These are phyloP conservation scores for Suhomyces anneliseae DNA, from an alignment of 1,139 yeast species.

Conservation along the genomic window DNA sequence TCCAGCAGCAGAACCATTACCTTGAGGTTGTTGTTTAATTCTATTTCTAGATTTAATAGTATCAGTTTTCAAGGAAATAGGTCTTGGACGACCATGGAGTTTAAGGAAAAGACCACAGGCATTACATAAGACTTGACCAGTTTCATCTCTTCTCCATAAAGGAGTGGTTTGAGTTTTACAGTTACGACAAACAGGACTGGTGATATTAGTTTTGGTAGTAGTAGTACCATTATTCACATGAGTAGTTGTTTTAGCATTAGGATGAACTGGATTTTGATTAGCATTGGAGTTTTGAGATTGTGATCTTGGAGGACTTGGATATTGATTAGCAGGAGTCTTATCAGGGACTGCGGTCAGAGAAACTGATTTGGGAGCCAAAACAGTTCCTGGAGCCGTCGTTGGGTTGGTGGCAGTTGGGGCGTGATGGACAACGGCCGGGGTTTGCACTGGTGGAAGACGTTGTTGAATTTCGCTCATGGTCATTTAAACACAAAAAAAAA, in stretches of 20 bases:
- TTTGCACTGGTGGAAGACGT: conserved; percentile 24
- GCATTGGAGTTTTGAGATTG: conserved; percentile 3
- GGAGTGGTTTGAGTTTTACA: conserved; percentile 94
- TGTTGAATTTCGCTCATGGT: conserved; percentile 36
- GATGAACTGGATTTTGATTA: conserved; percentile 20
- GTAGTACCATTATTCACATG: conserved; percentile 46
- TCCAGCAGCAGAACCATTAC: conserved; percentile 8
- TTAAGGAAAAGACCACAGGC: conserved; percentile 93
- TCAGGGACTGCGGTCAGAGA: conserved; percentile 4
- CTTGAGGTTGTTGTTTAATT: conserved; percentile 48
- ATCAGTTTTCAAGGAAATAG: conserved; percentile 86
- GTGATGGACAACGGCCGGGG: conserved; percentile 6
- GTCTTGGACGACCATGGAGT: conserved; percentile 89
- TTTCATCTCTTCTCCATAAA: conserved; percentile 90
- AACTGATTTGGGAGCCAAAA: conserved; percentile 9
- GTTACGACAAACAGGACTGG: conserved; percentile 79
- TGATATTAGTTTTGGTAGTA: conserved; percentile 48
- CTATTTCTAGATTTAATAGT: conserved; percentile 89
- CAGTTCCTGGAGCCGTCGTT: conserved; percentile 8
- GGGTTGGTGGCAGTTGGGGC: conserved; percentile 4
- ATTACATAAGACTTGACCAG: conserved; percentile 90
- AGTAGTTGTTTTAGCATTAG: conserved; percentile 33
- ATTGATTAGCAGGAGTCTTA: conserved; percentile 2
- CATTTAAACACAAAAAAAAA: no score
- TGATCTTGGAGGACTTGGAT: conserved; percentile 5